Evolutionary conservation across 805 yeast species (phyloP).

Genomic region (Barnettozyma californica): DNA sequence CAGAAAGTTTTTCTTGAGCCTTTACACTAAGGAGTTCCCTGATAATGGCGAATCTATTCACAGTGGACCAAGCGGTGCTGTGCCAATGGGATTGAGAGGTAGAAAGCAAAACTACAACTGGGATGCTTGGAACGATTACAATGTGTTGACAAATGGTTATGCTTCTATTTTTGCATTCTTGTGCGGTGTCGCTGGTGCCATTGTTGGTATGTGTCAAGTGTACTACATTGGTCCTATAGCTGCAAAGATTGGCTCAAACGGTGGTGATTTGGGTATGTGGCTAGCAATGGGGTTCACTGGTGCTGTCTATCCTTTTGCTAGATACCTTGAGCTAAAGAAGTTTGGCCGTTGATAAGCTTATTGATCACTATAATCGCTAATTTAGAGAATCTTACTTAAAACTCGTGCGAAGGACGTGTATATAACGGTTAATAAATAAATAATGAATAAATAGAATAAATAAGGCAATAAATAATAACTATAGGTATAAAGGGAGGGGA

Average conservation of each 20-base stretch:
- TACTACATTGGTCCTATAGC: slow-evolving; percentile 82
- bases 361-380: background rate
- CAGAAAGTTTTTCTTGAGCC: slow-evolving; percentile 41
- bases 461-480: slow-evolving; percentile 3
- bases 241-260: slow-evolving; percentile 51
- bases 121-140: slow-evolving; percentile 63
- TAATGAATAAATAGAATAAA: slow-evolving; percentile 2
- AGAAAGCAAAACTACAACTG: slow-evolving; percentile 56
- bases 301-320: slow-evolving; percentile 53
- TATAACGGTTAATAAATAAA: background rate
- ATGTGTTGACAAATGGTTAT: slow-evolving; percentile 57
- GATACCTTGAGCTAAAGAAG: slow-evolving; percentile 58
- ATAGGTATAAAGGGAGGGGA: too few species aligned
- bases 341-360: slow-evolving; percentile 37
- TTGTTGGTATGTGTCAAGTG: slow-evolving; percentile 82
- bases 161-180: slow-evolving; percentile 66
- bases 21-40: slow-evolving; percentile 42
- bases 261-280: slow-evolving; percentile 84
- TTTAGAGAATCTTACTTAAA: too few species aligned
- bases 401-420: background rate
- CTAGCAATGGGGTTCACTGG: slow-evolving; percentile 68
- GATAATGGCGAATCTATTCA: slow-evolving; percentile 6
- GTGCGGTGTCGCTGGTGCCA: slow-evolving; percentile 76
- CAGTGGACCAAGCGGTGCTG: slow-evolving; percentile 1
- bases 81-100: slow-evolving; percentile 15